Evolutionary conservation across 2,329 filamentous ascomycete genomes (phyloP).

Genomic region (Thelonectria olida): DNA sequence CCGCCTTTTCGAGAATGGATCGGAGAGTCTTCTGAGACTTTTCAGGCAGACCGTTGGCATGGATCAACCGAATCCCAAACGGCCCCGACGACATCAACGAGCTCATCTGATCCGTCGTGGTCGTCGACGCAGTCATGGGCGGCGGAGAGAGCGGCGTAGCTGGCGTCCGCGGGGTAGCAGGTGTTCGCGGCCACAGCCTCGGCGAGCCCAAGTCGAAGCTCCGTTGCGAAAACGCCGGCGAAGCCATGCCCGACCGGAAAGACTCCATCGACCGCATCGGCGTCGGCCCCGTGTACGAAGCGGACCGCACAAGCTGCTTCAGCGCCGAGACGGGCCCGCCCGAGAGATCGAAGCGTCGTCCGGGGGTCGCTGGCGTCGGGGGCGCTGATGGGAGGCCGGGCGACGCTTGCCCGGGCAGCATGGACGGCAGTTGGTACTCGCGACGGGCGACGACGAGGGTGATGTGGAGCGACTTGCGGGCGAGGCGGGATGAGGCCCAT

Average conservation of each 20-base stretch:
- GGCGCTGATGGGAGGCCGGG: conserved; percentile 33
- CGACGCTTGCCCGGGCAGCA: conserved; percentile 33
- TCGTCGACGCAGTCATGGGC: conserved; percentile 56
- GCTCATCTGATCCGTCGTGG: conserved; percentile 44
- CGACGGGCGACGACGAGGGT: conserved; percentile 66
- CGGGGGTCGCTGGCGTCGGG: conserved; percentile 44
- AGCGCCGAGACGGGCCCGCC: conserved; percentile 45
- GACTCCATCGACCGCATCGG: conserved; percentile 38
- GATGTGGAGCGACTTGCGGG: conserved; percentile 63
- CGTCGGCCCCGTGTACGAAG: conserved; percentile 30
- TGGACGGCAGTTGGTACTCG: conserved; percentile 63
- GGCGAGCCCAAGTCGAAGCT: conserved; percentile 40
- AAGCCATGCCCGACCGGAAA: conserved; percentile 39
- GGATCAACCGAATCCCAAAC: conserved; percentile 61
- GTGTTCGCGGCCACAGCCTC: conserved; percentile 46
- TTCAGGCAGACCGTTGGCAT: conserved; percentile 55
- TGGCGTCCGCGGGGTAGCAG: conserved; percentile 53
- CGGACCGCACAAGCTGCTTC: conserved; percentile 44
- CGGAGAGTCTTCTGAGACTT: conserved; percentile 59
- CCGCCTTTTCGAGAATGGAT: conserved; percentile 61
- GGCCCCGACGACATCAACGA: conserved; percentile 46
- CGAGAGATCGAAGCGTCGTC: conserved; percentile 44
- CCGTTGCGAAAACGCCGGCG: conserved; percentile 45
- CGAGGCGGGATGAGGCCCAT: conserved; percentile 64
- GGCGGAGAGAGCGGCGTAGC: conserved; percentile 51